These are phyloP conservation scores for Camelina laxa DNA, from an alignment of 345 rosid species.

Conservation along the genomic window DNA sequence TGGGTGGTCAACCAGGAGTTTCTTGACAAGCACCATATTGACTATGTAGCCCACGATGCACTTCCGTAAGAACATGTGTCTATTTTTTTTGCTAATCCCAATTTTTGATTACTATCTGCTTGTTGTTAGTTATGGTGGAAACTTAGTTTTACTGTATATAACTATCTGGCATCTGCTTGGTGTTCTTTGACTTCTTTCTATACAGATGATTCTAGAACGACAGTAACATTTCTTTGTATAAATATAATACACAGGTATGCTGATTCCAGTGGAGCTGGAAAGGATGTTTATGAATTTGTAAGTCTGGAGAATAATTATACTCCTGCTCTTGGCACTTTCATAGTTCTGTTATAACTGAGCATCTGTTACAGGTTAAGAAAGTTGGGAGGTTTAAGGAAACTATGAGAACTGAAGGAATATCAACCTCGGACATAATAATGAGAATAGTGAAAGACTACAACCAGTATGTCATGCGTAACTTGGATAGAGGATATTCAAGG, in stretches of 20 bases:
- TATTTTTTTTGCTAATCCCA: background rate
- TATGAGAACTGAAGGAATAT: constrained; percentile 89
- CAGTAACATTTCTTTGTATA: constrained; percentile 25
- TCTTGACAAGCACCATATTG: constrained; percentile 77
- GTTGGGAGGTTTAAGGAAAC: constrained; percentile 92
- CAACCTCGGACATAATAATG: constrained; percentile 93
- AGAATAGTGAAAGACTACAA: constrained; percentile 93
- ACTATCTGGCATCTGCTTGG: background rate
- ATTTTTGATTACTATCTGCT: background rate
- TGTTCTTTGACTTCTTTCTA: constrained; percentile 6
- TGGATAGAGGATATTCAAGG: constrained; percentile 92
- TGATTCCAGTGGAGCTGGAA: constrained; percentile 89
- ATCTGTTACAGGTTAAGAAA: constrained; percentile 67
- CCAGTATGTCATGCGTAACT: constrained; percentile 90
- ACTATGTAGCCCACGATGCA: constrained; percentile 87
- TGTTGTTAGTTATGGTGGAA: background rate
- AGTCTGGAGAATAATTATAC: constrained; percentile 41
- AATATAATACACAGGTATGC: constrained; percentile 63
- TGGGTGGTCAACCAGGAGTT: constrained; percentile 90
- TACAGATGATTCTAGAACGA: background rate
- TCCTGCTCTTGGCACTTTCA: constrained; percentile 10
- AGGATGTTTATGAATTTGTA: constrained; percentile 94
- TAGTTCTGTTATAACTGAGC: constrained; percentile 32
- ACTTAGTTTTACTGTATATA: background rate
- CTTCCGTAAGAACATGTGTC: constrained; percentile 72